Conservation (phyloP, 2,329 filamentous ascomycete species). For the Scorias spongiosa region DNA sequence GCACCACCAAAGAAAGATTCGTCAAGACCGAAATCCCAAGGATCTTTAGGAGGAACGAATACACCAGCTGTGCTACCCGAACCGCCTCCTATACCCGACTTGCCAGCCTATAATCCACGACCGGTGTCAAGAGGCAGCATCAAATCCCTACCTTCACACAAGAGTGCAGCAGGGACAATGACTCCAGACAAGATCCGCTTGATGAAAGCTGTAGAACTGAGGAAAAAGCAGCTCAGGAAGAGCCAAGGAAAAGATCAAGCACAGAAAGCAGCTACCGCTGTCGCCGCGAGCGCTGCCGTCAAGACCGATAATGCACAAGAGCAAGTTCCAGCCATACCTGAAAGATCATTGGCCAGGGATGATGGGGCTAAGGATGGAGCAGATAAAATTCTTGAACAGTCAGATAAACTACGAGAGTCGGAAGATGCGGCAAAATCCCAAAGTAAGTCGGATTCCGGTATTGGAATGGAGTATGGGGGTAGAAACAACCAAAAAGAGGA, state of each 20-base stretch:
- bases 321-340: not conserved
- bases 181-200: conserved; percentile 81
- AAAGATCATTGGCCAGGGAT: not conserved
- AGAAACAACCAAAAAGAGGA: not conserved
- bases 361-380: not conserved
- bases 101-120: conserved; percentile 17
- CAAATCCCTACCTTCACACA: conserved; percentile 29
- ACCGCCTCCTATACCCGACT: conserved; percentile 22
- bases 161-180: conserved; percentile 29
- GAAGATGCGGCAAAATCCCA: conserved; percentile 9
- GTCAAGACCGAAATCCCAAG: conserved; percentile 22
- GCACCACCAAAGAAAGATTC: conserved; percentile 14
- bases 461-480: conserved; percentile 31
- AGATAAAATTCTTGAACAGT: not conserved
- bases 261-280: not conserved
- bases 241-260: conserved; percentile 9
- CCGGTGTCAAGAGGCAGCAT: conserved; percentile 21
- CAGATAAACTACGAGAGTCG: not conserved
- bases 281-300: not conserved
- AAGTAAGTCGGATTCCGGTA: conserved; percentile 39
- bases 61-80: conserved; percentile 5
- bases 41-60: conserved; percentile 8
- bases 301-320: not conserved
- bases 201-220: conserved; percentile 84
- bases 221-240: conserved; percentile 58